Percentiles rank a stretch among this genome's conserved stretches.
Conservation (phyloP, 2,329 filamentous ascomycete genomes). For the Colletotrichum eremochloae region DNA sequence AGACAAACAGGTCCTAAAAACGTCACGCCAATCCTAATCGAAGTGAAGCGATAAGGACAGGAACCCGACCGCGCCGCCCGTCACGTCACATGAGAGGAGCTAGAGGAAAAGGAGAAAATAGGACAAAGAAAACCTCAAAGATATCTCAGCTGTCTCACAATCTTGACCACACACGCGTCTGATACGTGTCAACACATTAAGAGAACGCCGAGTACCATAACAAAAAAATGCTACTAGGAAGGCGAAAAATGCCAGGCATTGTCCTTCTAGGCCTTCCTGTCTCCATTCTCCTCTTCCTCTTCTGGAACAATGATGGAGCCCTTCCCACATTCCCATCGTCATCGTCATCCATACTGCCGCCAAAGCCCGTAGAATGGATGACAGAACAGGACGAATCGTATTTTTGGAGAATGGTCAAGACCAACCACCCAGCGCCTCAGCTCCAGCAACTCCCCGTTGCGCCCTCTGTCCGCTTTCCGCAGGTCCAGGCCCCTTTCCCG, state of each 20-base stretch:
- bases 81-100: slow-evolving; percentile 54
- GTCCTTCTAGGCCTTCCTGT: slow-evolving; percentile 26
- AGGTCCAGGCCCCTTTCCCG: slow-evolving; percentile 50
- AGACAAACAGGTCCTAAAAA: background rate
- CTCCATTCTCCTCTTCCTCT: slow-evolving; percentile 22
- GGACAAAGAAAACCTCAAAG: background rate
- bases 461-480: slow-evolving; percentile 48
- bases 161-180: background rate
- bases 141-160: background rate
- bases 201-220: background rate
- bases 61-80: background rate
- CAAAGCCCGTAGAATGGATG: slow-evolving; percentile 20
- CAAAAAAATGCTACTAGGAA: background rate
- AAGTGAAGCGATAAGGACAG: slow-evolving; percentile 2
- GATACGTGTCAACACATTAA: background rate
- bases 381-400: slow-evolving; percentile 8
- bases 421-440: slow-evolving; percentile 40
- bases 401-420: slow-evolving; percentile 44
- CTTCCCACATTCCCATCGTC: slow-evolving; percentile 8
- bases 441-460: slow-evolving; percentile 50
- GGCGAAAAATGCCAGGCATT: background rate
- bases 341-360: background rate
- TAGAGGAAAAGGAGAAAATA: background rate
- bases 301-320: slow-evolving; percentile 28
- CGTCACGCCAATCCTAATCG: background rate